phyloP scores from a whole-genome alignment of 208 protist species.

The Trichomonas tenax region DNA sequence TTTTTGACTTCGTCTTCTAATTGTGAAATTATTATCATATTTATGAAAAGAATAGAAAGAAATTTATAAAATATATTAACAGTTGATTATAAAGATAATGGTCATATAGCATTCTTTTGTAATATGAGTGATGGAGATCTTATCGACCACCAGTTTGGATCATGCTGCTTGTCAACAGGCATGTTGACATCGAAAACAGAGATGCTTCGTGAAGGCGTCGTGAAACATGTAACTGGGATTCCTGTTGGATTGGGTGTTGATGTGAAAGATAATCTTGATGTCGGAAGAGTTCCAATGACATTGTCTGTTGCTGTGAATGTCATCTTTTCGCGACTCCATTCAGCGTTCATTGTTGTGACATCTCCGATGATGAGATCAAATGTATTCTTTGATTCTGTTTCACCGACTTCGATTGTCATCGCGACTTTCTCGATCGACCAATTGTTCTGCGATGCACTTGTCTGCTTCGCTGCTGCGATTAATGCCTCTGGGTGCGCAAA shows the following conservation, averaged over 20 bases:
- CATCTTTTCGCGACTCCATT: background rate
- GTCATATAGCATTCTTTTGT: background rate
- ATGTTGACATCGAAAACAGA: background rate
- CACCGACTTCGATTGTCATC: background rate
- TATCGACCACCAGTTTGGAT: background rate
- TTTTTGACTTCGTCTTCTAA: no score
- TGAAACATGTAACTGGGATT: background rate
- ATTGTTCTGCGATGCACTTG: background rate
- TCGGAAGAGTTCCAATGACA: background rate
- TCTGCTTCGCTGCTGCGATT: background rate
- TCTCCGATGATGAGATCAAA: background rate
- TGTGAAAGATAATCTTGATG: background rate
- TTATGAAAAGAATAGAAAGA: no score
- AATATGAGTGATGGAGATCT: background rate
- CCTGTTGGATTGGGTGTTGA: no score
- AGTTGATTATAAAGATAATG: no score
- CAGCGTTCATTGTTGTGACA: background rate
- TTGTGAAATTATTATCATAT: no score
- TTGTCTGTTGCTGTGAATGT: background rate
- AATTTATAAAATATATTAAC: no score
- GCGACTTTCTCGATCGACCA: background rate
- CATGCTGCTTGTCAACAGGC: background rate
- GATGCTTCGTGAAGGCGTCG: background rate
- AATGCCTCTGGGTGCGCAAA: background rate
- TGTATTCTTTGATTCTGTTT: background rate